Conservation (phyloP, 495 filamentous ascomycete species). For the Neurospora africana region DNA sequence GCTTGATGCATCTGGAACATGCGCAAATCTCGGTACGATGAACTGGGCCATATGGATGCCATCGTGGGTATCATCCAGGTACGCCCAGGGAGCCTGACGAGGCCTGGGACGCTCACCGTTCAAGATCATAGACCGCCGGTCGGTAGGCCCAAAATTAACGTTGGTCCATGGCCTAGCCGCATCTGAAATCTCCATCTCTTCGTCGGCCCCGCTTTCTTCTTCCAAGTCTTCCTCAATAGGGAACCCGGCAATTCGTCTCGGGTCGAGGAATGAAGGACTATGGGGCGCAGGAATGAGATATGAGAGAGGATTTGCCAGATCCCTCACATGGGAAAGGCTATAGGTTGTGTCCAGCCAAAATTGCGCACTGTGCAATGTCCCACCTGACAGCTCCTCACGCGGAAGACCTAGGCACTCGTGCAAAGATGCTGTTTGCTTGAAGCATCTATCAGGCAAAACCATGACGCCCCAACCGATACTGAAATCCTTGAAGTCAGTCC, state of each 20-base stretch:
- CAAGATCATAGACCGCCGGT: neutral
- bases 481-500: conserved; percentile 3
- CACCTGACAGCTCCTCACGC: conserved; percentile 7
- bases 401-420: conserved; percentile 26
- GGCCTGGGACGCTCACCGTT: neutral
- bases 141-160: neutral
- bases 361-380: neutral
- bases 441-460: conserved; percentile 31
- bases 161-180: conserved; percentile 2
- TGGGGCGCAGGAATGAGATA: neutral
- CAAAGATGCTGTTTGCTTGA: conserved; percentile 22
- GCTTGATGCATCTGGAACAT: neutral
- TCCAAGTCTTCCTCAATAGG: neutral
- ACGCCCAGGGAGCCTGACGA: neutral
- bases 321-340: conserved; percentile 18
- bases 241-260: neutral
- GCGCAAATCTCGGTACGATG: conserved; percentile 18
- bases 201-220: conserved; percentile 7
- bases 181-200: conserved; percentile 16
- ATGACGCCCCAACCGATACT: conserved; percentile 38
- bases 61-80: conserved; percentile 6
- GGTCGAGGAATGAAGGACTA: conserved; percentile 1
- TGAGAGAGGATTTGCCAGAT: conserved; percentile 7
- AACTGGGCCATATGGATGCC: conserved; percentile 8
- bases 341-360: conserved; percentile 17